phyloP scores from a whole-genome alignment of 1,284 basidiomycete species.

The Microstroma glucosiphilum region DNA sequence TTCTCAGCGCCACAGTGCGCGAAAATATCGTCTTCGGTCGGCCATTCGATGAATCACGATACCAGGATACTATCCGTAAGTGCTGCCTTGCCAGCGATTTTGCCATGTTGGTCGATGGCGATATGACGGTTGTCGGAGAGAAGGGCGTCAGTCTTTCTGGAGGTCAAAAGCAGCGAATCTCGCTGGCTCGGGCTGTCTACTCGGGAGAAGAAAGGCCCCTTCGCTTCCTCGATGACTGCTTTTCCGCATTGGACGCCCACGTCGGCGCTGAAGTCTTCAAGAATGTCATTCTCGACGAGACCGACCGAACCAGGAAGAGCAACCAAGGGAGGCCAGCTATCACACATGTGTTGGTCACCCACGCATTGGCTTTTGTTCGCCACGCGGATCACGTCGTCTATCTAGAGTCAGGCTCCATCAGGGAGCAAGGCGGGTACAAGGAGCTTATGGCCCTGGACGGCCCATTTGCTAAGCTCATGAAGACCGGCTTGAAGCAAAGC shows the following conservation, averaged over 20 bases:
- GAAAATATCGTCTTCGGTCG: constrained; percentile 55
- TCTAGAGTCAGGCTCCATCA: constrained; percentile 21
- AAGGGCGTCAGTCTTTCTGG: constrained; percentile 71
- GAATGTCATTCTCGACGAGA: constrained; percentile 15
- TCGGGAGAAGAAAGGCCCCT: constrained; percentile 65
- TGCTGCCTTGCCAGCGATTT: constrained; percentile 57
- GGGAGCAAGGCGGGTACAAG: constrained; percentile 63
- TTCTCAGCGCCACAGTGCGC: constrained; percentile 72
- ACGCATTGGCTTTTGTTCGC: constrained; percentile 18
- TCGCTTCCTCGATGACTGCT: constrained; percentile 75
- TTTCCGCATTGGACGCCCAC: constrained; percentile 62
- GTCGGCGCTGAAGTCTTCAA: constrained; percentile 68
- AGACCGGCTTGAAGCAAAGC: constrained; percentile 8
- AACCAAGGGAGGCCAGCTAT: constrained; percentile 12
- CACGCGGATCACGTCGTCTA: constrained; percentile 18
- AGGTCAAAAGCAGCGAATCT: constrained; percentile 69
- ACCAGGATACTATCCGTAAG: constrained; percentile 45
- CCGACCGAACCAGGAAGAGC: neutral
- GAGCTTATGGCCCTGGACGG: constrained; percentile 67
- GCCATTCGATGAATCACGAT: constrained; percentile 56
- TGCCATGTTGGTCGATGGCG: constrained; percentile 64
- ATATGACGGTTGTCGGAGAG: constrained; percentile 85
- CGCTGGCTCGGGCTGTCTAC: constrained; percentile 78
- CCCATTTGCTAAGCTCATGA: constrained; percentile 10
- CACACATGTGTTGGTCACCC: constrained; percentile 25